phyloP scores from a whole-genome alignment of 2,329 filamentous ascomycete genomes.

The Pseudocercospora vitis region DNA sequence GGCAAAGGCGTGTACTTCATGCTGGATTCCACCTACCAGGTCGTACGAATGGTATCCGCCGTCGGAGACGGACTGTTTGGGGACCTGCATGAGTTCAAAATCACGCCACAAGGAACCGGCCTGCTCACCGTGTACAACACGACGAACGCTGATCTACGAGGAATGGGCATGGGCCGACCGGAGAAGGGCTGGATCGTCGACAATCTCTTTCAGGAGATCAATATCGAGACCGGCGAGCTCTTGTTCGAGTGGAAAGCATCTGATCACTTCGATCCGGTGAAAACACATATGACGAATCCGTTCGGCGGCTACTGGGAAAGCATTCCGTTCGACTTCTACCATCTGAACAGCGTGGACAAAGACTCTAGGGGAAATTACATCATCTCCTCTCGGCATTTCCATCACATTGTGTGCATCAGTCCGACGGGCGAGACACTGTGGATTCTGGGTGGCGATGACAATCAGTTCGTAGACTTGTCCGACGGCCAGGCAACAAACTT shows the following conservation, averaged over 20 bases:
- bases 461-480: conserved; percentile 46
- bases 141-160: conserved; percentile 31
- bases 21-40: conserved; percentile 34
- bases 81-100: conserved; percentile 48
- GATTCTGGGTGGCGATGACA: conserved; percentile 52
- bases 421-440: conserved; percentile 50
- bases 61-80: conserved; percentile 35
- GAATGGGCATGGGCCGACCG: conserved; percentile 30
- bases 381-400: conserved; percentile 48
- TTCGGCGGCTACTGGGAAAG: conserved; percentile 41
- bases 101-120: conserved; percentile 45
- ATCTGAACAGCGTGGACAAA: conserved; percentile 58
- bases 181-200: conserved; percentile 46
- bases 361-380: conserved; percentile 50
- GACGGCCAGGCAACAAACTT: conserved; percentile 49
- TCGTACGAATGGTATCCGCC: conserved; percentile 32
- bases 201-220: conserved; percentile 47
- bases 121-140: conserved; percentile 48
- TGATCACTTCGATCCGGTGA: conserved; percentile 38
- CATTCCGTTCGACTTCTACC: conserved; percentile 47
- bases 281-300: conserved; percentile 37
- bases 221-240: conserved; percentile 43
- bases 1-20: conserved; percentile 40
- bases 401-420: conserved; percentile 46
- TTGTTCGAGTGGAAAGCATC: conserved; percentile 45